These are phyloP conservation scores for Trichoderma simmonsii DNA, from an alignment of 2,329 filamentous ascomycete genomes.

Conservation along the genomic window DNA sequence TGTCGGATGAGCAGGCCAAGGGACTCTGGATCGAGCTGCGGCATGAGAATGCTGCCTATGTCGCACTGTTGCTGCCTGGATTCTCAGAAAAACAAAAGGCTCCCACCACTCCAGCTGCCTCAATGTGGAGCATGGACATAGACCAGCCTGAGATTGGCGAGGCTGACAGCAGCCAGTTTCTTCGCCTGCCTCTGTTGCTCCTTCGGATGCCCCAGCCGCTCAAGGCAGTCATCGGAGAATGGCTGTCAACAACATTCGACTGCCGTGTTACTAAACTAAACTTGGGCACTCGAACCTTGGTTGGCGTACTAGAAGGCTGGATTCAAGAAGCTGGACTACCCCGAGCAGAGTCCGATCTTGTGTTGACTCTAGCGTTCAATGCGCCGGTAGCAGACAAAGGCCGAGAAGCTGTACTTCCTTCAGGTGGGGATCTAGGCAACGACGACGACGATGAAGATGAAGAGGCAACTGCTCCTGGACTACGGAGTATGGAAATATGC, in stretches of 20 bases:
- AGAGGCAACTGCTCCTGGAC: slow-evolving; percentile 26
- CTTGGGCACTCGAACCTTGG: slow-evolving; percentile 49
- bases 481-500: slow-evolving; percentile 50
- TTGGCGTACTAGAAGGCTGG: slow-evolving; percentile 52
- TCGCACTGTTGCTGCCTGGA: slow-evolving; percentile 49
- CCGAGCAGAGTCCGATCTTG: slow-evolving; percentile 41
- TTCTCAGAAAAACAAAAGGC: slow-evolving; percentile 19
- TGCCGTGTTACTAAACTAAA: slow-evolving; percentile 51
- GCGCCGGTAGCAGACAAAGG: slow-evolving; percentile 30
- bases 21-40: slow-evolving; percentile 47
- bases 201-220: slow-evolving; percentile 54
- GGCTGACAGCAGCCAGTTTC: slow-evolving; percentile 34
- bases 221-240: slow-evolving; percentile 48
- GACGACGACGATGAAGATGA: slow-evolving; percentile 23
- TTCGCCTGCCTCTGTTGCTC: slow-evolving; percentile 51
- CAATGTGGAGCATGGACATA: slow-evolving; percentile 24
- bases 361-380: slow-evolving; percentile 51
- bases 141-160: slow-evolving; percentile 15
- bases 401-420: not conserved
- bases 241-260: slow-evolving; percentile 54
- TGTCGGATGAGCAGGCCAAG: slow-evolving; percentile 27
- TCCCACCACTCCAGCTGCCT: not conserved
- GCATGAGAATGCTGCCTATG: slow-evolving; percentile 53
- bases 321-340: slow-evolving; percentile 38
- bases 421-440: not conserved